Conservation (phyloP, 148 eudicot genomes). For the Linanthus parryae region DNA sequence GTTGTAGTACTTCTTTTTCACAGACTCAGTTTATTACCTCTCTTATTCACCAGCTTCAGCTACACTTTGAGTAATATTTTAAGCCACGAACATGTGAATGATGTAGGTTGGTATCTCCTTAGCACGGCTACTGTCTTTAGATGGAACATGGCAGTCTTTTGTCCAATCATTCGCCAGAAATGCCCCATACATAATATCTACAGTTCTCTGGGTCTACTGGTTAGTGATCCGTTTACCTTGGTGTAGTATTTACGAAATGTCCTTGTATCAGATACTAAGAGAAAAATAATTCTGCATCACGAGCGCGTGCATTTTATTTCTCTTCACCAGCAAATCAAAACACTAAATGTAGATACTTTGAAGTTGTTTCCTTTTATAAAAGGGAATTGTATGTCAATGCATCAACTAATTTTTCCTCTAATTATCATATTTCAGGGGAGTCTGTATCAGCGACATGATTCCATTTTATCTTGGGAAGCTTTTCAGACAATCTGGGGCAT, state of each 20-base stretch:
- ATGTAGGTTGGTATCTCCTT: conserved; percentile 78
- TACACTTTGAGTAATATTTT: not conserved
- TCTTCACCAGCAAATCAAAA: not conserved
- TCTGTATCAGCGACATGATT: conserved; percentile 90
- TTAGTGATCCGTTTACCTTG: conserved; percentile 21
- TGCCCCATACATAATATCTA: conserved; percentile 72
- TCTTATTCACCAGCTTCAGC: not conserved
- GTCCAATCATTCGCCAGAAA: conserved; percentile 70
- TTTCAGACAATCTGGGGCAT: conserved; percentile 65
- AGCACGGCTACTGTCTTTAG: conserved; percentile 59
- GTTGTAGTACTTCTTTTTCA: conserved; percentile 54
- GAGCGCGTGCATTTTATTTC: not conserved
- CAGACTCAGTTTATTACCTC: conserved; percentile 29
- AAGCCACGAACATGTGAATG: conserved; percentile 6
- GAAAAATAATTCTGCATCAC: too few relatives aligned
- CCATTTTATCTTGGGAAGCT: conserved; percentile 86
- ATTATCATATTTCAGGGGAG: conserved; percentile 65
- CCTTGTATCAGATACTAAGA: too few relatives aligned
- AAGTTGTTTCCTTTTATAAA: conserved; percentile 1
- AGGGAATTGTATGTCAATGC: too few relatives aligned
- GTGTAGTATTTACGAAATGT: not conserved
- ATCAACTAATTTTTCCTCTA: too few relatives aligned
- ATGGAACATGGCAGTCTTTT: conserved; percentile 89
- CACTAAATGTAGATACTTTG: too few relatives aligned
- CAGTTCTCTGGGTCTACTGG: conserved; percentile 94